Conservation (phyloP, 208 protist genomes). For the Leishmania arabica region DNA sequence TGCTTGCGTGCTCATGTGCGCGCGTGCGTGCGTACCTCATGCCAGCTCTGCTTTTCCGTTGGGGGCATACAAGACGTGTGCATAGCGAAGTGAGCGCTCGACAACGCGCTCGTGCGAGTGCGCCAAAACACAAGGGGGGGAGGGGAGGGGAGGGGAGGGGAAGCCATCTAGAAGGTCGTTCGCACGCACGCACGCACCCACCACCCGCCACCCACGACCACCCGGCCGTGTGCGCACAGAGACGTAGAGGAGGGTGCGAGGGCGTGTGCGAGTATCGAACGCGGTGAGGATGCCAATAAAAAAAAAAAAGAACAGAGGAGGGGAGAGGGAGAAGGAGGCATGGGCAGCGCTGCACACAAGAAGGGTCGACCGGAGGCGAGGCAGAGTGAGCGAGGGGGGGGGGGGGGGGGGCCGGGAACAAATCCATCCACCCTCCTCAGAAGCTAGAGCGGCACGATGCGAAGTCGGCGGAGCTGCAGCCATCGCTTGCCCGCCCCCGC, state of each 20-base stretch:
- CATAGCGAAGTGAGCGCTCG: too few relatives aligned
- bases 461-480: slow-evolving; percentile 23
- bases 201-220: too few relatives aligned
- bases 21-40: neutral
- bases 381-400: neutral
- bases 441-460: slow-evolving; percentile 28
- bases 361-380: too few relatives aligned
- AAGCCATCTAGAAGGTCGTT: neutral
- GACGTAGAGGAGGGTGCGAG: neutral
- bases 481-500: neutral
- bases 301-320: neutral
- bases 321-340: too few relatives aligned
- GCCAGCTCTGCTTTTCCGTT: neutral
- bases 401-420: neutral
- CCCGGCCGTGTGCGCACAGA: neutral
- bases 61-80: neutral
- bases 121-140: neutral
- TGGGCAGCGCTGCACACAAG: neutral
- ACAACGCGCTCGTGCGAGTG: too few relatives aligned
- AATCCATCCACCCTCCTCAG: neutral
- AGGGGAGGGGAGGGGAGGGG: neutral
- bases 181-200: neutral
- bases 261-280: neutral
- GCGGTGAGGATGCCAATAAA: neutral
- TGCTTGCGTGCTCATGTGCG: neutral